Conservation (phyloP, 2,329 filamentous ascomycete species). For the Alternaria burnsii region DNA sequence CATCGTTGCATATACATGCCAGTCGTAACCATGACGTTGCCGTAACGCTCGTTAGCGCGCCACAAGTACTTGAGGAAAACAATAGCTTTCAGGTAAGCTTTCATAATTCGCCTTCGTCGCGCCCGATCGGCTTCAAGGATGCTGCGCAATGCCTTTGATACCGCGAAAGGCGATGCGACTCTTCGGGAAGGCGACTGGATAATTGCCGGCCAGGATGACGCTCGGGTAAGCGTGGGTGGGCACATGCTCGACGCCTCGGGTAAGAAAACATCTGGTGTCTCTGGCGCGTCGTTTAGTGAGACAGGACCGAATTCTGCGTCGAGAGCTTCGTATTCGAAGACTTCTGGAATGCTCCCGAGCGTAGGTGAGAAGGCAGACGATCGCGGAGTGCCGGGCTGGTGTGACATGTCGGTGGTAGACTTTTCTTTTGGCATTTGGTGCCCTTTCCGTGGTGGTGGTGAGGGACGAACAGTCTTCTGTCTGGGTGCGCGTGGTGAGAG, state of each 20-base stretch:
- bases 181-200: slow-evolving; percentile 31
- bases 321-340: slow-evolving; percentile 35
- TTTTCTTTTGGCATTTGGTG: slow-evolving; percentile 13
- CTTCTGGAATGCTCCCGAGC: slow-evolving; percentile 37
- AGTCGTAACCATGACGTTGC: slow-evolving; percentile 36
- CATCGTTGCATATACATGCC: slow-evolving; percentile 39
- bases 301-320: slow-evolving; percentile 13
- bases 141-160: slow-evolving; percentile 32
- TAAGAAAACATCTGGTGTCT: slow-evolving; percentile 27
- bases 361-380: slow-evolving; percentile 34
- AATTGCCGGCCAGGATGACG: slow-evolving; percentile 29
- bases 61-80: slow-evolving; percentile 35
- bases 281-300: slow-evolving; percentile 28
- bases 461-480: slow-evolving; percentile 11
- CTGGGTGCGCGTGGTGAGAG: slow-evolving; percentile 26
- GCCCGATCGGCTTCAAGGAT: slow-evolving; percentile 34
- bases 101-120: slow-evolving; percentile 30
- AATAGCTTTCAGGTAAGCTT: slow-evolving; percentile 35
- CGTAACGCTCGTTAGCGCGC: slow-evolving; percentile 37
- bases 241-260: slow-evolving; percentile 30
- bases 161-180: slow-evolving; percentile 24
- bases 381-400: slow-evolving; percentile 23
- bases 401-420: slow-evolving; percentile 24
- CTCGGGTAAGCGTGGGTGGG: slow-evolving; percentile 28
- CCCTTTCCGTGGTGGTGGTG: slow-evolving; percentile 11